A percentile compares a stretch with the other conserved stretches of the same genome.
phyloP scores from a whole-genome alignment of 495 filamentous ascomycete genomes.

The Pseudomonodictys pantanalensis region DNA sequence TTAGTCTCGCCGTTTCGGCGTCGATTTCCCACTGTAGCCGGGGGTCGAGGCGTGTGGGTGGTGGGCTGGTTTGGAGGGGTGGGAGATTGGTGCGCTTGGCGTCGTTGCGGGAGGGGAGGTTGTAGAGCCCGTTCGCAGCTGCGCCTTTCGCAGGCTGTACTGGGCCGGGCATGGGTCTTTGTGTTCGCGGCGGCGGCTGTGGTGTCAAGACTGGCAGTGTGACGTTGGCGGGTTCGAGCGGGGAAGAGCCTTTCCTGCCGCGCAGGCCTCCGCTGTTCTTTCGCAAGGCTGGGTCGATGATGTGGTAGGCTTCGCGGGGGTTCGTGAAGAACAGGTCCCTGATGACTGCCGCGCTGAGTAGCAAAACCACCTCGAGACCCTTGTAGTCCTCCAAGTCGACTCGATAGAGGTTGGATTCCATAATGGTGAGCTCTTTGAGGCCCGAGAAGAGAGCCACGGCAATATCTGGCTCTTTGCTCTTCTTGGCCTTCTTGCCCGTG shows the following conservation, averaged over 20 bases:
- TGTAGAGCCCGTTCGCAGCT: slow-evolving; percentile 19
- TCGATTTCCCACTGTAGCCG: slow-evolving; percentile 59
- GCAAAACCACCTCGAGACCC: slow-evolving; percentile 80
- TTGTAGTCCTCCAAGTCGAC: slow-evolving; percentile 95
- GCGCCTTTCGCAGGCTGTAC: slow-evolving; percentile 19
- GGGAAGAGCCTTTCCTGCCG: slow-evolving; percentile 26
- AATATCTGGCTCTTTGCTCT: slow-evolving; percentile 85
- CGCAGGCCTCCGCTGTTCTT: slow-evolving; percentile 35
- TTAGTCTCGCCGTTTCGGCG: slow-evolving; percentile 60
- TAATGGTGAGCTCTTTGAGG: slow-evolving; percentile 73
- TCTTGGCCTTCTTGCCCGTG: slow-evolving; percentile 63
- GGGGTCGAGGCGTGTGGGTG: slow-evolving; percentile 45
- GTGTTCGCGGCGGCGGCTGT: slow-evolving; percentile 2
- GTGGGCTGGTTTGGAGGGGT: slow-evolving; percentile 28
- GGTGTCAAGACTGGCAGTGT: slow-evolving; percentile 29
- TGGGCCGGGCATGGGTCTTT: slow-evolving; percentile 10
- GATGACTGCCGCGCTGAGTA: slow-evolving; percentile 81
- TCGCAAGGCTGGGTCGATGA: slow-evolving; percentile 46
- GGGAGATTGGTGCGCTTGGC: slow-evolving; percentile 34
- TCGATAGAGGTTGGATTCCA: slow-evolving; percentile 85
- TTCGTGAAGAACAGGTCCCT: slow-evolving; percentile 76
- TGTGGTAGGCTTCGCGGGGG: slow-evolving; percentile 73
- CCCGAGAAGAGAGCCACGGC: slow-evolving; percentile 75
- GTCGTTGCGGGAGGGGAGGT: slow-evolving; percentile 24
- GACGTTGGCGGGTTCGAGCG: slow-evolving; percentile 7